Evolutionary conservation across 176 grass and related monocot species (phyloP), one percentile per base, ranked within the genome.

Genomic region (Cenchrus americanus): DNA sequence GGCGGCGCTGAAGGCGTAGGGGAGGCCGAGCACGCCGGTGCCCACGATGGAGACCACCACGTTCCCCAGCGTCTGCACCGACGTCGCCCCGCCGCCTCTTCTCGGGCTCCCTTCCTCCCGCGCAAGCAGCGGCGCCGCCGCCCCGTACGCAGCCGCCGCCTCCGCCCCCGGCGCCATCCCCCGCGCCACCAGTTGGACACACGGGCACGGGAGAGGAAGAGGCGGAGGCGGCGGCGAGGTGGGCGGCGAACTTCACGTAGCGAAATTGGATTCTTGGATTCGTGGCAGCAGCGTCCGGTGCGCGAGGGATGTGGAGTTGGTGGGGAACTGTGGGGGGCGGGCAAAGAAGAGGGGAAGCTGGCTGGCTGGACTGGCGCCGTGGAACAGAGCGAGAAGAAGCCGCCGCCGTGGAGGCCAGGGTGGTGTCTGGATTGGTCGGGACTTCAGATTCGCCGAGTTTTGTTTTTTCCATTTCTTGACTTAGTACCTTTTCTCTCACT

Each of bases 41-140:
- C 94, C 94, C 0, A 97, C 90, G 68, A 97, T 91, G 73, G 94
- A 97, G 69, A 97, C 94, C 61, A 97, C 88, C 57, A 92, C 88
- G 74, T 97, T 97, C 18, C 94, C 92, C 17, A 94, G 86, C 50
- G 94, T 97, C 88, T 97, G 94, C 51, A 70, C 83, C 44, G 54
- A 85, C 26, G 92, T 91, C 54, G 92, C 88, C 14, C 86, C 85
- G 37, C 88, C 70, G 6, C 49, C 54, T 17, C 73, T 19, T 2
- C 84, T 68, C 17, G 81, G 0, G 9, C 48, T 69, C 6, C 62
- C 67, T 4, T 73, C 79, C 76, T 81, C 77, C 30, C 51, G 30
- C 32, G 75, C 82, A 66, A 86, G 62, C 78, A 94, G 85, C 43
- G 71, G 80, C 64, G 51, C 14, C 42, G 42, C 55, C 18, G 30